phyloP scores from a whole-genome alignment of 1,284 basidiomycete genomes.

The Ganoderma resinaceum region DNA sequence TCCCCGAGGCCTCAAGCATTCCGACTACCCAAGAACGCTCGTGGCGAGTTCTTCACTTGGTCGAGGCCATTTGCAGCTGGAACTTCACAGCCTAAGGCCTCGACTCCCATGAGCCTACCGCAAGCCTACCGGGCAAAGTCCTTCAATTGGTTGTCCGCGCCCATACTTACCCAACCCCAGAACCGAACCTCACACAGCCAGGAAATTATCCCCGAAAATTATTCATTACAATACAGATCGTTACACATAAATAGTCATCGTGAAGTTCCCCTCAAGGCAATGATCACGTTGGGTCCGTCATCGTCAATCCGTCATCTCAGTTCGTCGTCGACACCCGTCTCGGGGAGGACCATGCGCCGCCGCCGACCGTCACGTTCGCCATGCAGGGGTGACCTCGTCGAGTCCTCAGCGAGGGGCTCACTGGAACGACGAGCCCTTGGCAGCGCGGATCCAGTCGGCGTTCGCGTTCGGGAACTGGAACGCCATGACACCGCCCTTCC shows the following conservation, averaged over 20 bases:
- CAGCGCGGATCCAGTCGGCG: slow-evolving; percentile 25
- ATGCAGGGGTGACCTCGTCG: background rate
- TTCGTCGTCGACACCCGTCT: background rate
- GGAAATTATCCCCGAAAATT: background rate
- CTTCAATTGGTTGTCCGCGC: background rate
- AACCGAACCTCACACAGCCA: background rate
- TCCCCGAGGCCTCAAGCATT: no score
- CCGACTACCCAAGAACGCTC: no score
- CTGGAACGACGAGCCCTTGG: slow-evolving; percentile 15
- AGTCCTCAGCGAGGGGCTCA: background rate
- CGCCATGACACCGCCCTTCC: slow-evolving; percentile 49
- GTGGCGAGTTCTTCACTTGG: no score
- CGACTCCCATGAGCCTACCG: no score
- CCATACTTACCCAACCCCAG: background rate
- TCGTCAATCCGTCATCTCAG: background rate
- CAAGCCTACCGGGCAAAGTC: no score
- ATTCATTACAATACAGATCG: background rate
- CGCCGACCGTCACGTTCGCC: background rate
- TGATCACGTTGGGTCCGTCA: slow-evolving; percentile 1
- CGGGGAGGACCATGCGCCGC: background rate
- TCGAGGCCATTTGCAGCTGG: no score
- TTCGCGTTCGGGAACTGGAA: slow-evolving; percentile 27
- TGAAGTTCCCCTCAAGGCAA: slow-evolving; percentile 2
- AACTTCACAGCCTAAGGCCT: no score
- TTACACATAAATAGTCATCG: slow-evolving; percentile 1